Conservation (phyloP, 2,329 filamentous ascomycete genomes). For the Cercospora berteroae region DNA sequence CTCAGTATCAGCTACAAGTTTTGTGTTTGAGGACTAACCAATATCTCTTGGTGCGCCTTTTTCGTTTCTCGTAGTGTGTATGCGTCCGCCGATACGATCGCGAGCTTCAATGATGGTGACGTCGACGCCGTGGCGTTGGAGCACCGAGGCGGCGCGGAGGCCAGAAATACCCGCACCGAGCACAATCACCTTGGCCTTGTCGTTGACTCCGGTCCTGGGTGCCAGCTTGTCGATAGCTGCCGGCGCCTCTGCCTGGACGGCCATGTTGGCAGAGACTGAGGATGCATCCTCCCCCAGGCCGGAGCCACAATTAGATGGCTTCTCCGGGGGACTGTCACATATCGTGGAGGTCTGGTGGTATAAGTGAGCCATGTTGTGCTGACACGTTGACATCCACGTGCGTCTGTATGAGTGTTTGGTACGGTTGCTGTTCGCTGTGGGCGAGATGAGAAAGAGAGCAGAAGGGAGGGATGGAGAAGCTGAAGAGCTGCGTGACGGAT, state of each 20-base stretch:
- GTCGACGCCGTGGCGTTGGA: slow-evolving; percentile 38
- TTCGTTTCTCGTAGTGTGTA: slow-evolving; percentile 41
- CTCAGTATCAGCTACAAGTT: slow-evolving; percentile 34
- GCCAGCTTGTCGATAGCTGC: slow-evolving; percentile 15
- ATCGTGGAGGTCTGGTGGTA: slow-evolving; percentile 25
- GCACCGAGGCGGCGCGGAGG: slow-evolving; percentile 38
- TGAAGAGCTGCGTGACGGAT: too few relatives aligned
- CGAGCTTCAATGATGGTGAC: slow-evolving; percentile 40
- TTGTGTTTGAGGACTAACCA: slow-evolving; percentile 28
- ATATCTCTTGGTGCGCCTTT: slow-evolving; percentile 32
- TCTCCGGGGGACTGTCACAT: slow-evolving; percentile 23
- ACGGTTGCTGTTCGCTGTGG: neutral
- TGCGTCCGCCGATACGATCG: slow-evolving; percentile 41
- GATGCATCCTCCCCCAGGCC: slow-evolving; percentile 25
- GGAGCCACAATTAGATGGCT: slow-evolving; percentile 30
- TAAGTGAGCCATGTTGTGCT: slow-evolving; percentile 26
- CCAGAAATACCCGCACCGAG: slow-evolving; percentile 41
- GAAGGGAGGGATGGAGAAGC: slow-evolving; percentile 3
- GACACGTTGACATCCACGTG: slow-evolving; percentile 30
- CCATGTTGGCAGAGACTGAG: slow-evolving; percentile 25
- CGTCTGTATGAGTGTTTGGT: neutral
- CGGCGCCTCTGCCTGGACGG: slow-evolving; percentile 25
- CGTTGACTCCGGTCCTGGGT: slow-evolving; percentile 23
- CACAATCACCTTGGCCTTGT: slow-evolving; percentile 35
- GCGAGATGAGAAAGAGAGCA: slow-evolving; percentile 1